phyloP scores from a whole-genome alignment of 352 stramenopile genomes.

The Globisporangium barbulae region DNA sequence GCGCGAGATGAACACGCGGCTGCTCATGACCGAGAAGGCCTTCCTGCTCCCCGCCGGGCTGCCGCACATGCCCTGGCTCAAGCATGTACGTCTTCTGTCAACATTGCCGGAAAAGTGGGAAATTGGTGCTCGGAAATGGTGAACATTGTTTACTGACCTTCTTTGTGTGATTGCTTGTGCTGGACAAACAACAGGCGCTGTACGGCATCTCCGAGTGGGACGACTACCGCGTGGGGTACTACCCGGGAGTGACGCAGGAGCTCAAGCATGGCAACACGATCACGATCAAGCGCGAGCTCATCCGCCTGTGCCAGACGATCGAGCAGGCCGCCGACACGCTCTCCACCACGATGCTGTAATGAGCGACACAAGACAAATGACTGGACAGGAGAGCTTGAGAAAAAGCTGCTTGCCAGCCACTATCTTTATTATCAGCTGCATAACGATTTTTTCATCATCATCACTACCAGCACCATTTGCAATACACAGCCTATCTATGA shows the following conservation, averaged over 20 bases:
- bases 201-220: slow-evolving; percentile 85
- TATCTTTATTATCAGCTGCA: slow-evolving; percentile 3
- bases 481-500: background rate
- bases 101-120: background rate
- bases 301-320: slow-evolving; percentile 74
- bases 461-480: background rate
- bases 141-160: background rate
- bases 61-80: slow-evolving; percentile 75
- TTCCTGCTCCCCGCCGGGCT: slow-evolving; percentile 70
- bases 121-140: background rate
- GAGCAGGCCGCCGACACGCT: slow-evolving; percentile 74
- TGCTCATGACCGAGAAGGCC: slow-evolving; percentile 78
- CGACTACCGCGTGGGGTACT: slow-evolving; percentile 76
- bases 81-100: slow-evolving; percentile 54
- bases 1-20: slow-evolving; percentile 79
- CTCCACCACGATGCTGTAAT: slow-evolving; percentile 45
- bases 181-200: slow-evolving; percentile 32
- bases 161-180: background rate
- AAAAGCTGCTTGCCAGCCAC: background rate
- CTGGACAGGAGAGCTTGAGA: background rate
- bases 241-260: slow-evolving; percentile 71
- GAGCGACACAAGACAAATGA: background rate
- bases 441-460: background rate
- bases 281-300: slow-evolving; percentile 75
- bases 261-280: slow-evolving; percentile 64